Conservation (phyloP, 1,284 basidiomycete species). For the Trametes hirsuta region DNA sequence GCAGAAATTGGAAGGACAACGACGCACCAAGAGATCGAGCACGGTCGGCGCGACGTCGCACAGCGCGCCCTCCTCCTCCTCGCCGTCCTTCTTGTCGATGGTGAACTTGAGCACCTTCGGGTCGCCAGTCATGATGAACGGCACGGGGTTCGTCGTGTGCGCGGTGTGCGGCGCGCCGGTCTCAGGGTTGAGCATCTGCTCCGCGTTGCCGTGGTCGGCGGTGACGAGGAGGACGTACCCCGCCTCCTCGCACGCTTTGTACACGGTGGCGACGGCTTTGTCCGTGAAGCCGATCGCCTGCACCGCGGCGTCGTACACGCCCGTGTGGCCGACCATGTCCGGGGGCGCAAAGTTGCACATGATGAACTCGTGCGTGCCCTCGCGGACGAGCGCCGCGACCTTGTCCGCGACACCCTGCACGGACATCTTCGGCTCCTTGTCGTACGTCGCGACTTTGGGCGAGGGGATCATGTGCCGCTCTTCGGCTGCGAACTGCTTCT, state of each 20-base stretch:
- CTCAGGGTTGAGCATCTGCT: slow-evolving; percentile 86
- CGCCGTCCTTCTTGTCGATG: slow-evolving; percentile 52
- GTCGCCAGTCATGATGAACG: slow-evolving; percentile 75
- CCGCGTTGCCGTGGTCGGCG: slow-evolving; percentile 92
- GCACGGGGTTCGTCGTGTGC: slow-evolving; percentile 85
- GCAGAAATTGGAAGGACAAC: slow-evolving; percentile 16
- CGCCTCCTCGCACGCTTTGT: slow-evolving; percentile 81
- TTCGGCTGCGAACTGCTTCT: slow-evolving; percentile 86
- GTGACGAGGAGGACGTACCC: slow-evolving; percentile 88
- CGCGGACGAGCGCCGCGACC: slow-evolving; percentile 81
- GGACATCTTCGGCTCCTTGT: slow-evolving; percentile 86
- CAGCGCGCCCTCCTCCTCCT: slow-evolving; percentile 72
- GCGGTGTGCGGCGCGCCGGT: slow-evolving; percentile 88
- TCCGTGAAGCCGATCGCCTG: slow-evolving; percentile 84
- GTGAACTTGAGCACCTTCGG: slow-evolving; percentile 51
- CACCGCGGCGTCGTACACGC: slow-evolving; percentile 86
- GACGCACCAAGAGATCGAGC: slow-evolving; percentile 66
- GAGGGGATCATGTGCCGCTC: slow-evolving; percentile 87
- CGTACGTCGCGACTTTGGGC: slow-evolving; percentile 90
- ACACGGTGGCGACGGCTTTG: slow-evolving; percentile 83
- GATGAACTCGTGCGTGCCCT: slow-evolving; percentile 77
- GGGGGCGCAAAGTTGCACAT: slow-evolving; percentile 98
- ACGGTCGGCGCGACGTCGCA: slow-evolving; percentile 90
- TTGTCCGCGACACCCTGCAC: slow-evolving; percentile 86
- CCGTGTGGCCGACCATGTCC: slow-evolving; percentile 94